Base-by-base conservation (phyloP, 2,329 filamentous ascomycete genomes). In the Penicillium italicum region DNA sequence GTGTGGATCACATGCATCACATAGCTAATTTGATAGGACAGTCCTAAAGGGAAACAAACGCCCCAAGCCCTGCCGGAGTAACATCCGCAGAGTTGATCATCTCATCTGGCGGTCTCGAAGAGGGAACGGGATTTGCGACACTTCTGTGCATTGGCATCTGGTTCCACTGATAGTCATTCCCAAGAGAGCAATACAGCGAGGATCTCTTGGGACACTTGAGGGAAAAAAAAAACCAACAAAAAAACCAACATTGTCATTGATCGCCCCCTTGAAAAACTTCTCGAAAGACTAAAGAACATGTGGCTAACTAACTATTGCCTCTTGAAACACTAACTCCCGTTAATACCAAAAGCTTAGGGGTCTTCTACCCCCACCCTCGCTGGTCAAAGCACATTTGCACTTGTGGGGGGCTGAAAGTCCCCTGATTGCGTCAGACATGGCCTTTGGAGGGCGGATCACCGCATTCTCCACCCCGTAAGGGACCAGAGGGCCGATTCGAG, bases 401-500 rank as follows among this genome's bases (percentile, higher is more conserved):
- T 44, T 50, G 48, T 34, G 48, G 37, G 48, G 20, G 31, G 16
- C 16, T 26, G 22, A 8, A 42, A 42, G 38, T 47, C 37, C 41
- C 43, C 38, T 54, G 53, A 69, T 70, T 66, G 69, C 68, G 66
- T 64, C 56, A 68, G 61, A 60, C 53, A 62, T 60, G 62, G 61
- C 62, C 61, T 62, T 62, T 31, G 30, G 53, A 55, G 38, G 45
- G 38, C 62, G 70, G 48, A 72, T 73, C 69, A 70, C 64, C 69
- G 67, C 67, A 69, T 70, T 69, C 69, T 58, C 70, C 71, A 72
- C 71, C 70, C 60, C 53, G 63, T 64, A 71, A 71, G 69, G 70
- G 69, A 72, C 65, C 69, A 68, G 62, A 66, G 63, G 55, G 62
- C 60, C 58, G 61, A 63, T 60, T 65, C 63, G 64, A 66, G 64